Percentiles rank a stretch among this genome's conserved stretches.
These are phyloP conservation scores for Lolium perenne DNA, from an alignment of 176 grass and related monocot genomes.

Conservation along the genomic window DNA sequence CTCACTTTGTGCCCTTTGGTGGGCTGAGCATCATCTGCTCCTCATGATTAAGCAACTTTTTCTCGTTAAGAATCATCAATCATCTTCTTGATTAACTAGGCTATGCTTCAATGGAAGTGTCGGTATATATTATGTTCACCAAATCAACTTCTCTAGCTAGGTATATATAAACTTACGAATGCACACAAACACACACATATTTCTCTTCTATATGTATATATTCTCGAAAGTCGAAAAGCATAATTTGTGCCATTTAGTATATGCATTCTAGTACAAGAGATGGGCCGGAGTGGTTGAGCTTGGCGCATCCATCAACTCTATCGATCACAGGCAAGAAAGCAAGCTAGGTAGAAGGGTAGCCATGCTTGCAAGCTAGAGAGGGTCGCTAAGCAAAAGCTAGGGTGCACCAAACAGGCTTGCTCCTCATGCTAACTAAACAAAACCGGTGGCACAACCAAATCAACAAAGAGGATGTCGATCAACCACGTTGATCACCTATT, in stretches of 20 bases:
- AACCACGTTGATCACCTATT: background rate
- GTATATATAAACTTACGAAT: background rate
- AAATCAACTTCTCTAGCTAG: background rate
- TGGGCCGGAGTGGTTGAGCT: conserved; percentile 35
- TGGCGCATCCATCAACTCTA: conserved; percentile 38
- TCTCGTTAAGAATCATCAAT: background rate
- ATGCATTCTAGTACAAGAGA: conserved; percentile 33
- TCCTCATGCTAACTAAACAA: conserved; percentile 31
- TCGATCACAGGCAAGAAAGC: conserved; percentile 13
- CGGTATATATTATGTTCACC: background rate
- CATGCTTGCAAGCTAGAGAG: conserved; percentile 53
- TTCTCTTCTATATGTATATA: background rate
- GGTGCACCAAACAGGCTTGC: conserved; percentile 63
- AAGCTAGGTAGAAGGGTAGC: conserved; percentile 28
- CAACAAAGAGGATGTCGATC: conserved; percentile 24
- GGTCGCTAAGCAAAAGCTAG: conserved; percentile 36
- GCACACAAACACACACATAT: no score
- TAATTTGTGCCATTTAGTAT: background rate
- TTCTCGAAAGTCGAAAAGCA: background rate
- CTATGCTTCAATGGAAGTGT: no score
- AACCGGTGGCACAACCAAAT: background rate
- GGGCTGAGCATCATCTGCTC: conserved; percentile 10
- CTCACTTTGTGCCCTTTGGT: background rate
- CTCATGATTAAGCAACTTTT: background rate
- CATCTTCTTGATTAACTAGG: background rate